Conservation (phyloP, 805 yeast genomes). For the Tetrapisispora nanseiensis region DNA sequence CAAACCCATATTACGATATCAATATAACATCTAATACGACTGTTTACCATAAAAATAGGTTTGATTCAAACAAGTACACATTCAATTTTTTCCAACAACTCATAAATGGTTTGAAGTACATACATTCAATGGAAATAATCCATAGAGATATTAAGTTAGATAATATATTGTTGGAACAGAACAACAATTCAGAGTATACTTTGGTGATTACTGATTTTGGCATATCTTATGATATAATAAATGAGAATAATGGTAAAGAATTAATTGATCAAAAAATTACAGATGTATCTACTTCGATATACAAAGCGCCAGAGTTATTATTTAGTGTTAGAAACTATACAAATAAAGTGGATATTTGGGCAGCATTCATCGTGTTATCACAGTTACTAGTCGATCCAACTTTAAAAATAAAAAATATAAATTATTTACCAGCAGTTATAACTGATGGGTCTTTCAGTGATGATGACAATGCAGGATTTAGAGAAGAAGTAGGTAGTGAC, state of each 20-base stretch:
- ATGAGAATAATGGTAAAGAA: constrained; percentile 18
- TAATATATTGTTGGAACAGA: constrained; percentile 38
- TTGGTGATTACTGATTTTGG: constrained; percentile 66
- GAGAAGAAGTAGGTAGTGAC: constrained; percentile 39
- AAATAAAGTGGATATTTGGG: constrained; percentile 61
- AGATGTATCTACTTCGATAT: constrained; percentile 57
- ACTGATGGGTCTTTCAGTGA: constrained; percentile 18
- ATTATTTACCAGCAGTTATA: constrained; percentile 17
- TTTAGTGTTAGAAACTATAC: constrained; percentile 49
- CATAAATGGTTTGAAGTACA: constrained; percentile 64
- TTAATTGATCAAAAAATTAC: constrained; percentile 26
- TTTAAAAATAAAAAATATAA: constrained; percentile 6
- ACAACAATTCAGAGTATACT: constrained; percentile 24
- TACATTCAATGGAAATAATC: constrained; percentile 82
- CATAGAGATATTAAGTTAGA: constrained; percentile 93
- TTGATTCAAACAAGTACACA: constrained; percentile 13
- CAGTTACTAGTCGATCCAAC: constrained; percentile 36
- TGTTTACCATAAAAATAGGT: constrained; percentile 8
- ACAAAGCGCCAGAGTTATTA: constrained; percentile 68
- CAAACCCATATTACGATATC: constrained; percentile 16
- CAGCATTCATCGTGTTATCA: constrained; percentile 51
- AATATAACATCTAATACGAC: neutral
- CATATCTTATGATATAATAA: constrained; percentile 36
- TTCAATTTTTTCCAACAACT: constrained; percentile 57
- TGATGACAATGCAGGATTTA: constrained; percentile 12